Conservation (phyloP, 2,329 filamentous ascomycete genomes). For the Helicocarpus griseus region DNA sequence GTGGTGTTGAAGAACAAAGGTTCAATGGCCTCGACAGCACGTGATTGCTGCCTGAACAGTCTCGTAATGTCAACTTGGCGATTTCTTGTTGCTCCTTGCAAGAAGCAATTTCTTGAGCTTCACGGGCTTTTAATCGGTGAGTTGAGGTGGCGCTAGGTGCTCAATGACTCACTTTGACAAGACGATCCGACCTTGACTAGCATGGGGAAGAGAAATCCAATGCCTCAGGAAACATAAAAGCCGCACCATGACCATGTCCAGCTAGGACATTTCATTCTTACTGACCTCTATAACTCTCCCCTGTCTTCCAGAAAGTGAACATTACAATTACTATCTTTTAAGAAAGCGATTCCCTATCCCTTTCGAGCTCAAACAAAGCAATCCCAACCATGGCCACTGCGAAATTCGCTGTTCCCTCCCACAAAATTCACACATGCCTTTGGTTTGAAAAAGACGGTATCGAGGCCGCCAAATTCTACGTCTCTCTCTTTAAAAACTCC, state of each 20-base stretch:
- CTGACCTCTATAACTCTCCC: no score
- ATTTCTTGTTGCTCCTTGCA: neutral
- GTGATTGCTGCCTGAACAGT: slow-evolving; percentile 2
- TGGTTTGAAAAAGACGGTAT: slow-evolving; percentile 18
- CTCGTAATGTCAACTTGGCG: neutral
- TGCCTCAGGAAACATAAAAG: neutral
- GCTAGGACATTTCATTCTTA: no score
- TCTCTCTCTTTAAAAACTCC: slow-evolving; percentile 16
- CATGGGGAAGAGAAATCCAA: neutral
- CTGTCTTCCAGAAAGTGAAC: no score
- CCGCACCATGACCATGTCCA: neutral
- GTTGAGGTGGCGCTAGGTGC: no score
- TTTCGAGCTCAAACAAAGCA: neutral
- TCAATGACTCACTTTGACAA: slow-evolving; percentile 1
- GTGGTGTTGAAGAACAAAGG: neutral
- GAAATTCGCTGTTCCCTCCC: neutral
- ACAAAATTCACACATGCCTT: slow-evolving; percentile 16
- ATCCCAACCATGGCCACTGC: neutral
- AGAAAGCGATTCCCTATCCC: neutral
- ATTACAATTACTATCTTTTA: neutral
- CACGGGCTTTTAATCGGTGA: no score
- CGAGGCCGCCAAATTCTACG: slow-evolving; percentile 18
- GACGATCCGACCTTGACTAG: no score
- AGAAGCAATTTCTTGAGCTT: neutral
- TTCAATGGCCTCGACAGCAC: neutral